phyloP scores from a whole-genome alignment of 179 eudicot species.

The Silene coronaria region DNA sequence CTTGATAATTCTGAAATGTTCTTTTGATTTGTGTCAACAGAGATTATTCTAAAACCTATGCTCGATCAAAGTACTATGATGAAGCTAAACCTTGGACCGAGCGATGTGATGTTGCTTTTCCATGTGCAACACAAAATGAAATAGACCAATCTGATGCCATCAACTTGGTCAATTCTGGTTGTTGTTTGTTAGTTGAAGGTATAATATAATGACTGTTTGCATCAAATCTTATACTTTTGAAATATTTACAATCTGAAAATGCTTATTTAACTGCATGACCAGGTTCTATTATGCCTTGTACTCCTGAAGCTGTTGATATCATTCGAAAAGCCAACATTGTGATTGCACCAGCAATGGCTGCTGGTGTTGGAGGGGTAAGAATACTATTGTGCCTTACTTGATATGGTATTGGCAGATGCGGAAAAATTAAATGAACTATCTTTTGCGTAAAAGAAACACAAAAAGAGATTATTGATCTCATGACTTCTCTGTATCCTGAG shows the following conservation, averaged over 20 bases:
- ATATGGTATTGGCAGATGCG: conserved; percentile 2
- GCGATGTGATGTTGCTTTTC: conserved; percentile 94
- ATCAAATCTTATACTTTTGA: neutral
- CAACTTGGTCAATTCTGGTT: conserved; percentile 86
- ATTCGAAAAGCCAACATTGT: conserved; percentile 81
- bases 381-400: conserved; percentile 12
- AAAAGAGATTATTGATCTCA: no score
- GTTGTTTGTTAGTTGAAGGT: conserved; percentile 94
- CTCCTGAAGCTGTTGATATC: conserved; percentile 88
- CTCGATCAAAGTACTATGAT: conserved; percentile 91
- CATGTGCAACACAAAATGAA: conserved; percentile 94
- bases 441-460: neutral
- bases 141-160: conserved; percentile 91
- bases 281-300: conserved; percentile 98
- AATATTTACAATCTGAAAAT: neutral
- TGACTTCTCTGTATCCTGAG: no score
- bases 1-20: conserved; percentile 16
- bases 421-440: neutral
- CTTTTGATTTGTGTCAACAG: conserved; percentile 38
- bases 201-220: conserved; percentile 11
- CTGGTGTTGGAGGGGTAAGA: conserved; percentile 97
- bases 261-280: conserved; percentile 16
- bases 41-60: conserved; percentile 95
- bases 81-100: conserved; percentile 98
- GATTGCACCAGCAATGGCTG: conserved; percentile 95